A percentile compares a stretch with the other conserved stretches of the same genome.
Evolutionary conservation across 495 filamentous ascomycete genomes (phyloP).

Genomic region (Xylaria bambusicola): DNA sequence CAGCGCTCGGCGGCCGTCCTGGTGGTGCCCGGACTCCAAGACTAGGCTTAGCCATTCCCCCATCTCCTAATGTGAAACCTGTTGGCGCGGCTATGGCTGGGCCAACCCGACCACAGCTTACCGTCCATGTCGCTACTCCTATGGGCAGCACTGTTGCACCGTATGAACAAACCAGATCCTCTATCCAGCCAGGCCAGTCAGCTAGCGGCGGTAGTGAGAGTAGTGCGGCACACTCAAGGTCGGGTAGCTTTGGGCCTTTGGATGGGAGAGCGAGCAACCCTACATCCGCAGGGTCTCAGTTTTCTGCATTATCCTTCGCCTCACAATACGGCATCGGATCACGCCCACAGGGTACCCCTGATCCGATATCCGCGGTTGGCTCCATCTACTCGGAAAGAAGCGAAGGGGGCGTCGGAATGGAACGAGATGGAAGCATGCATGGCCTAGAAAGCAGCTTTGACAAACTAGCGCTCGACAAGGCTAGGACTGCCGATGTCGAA

Average conservation of each 20-base stretch:
- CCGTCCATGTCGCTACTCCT: constrained; percentile 79
- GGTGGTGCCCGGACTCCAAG: constrained; percentile 69
- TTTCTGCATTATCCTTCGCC: constrained; percentile 73
- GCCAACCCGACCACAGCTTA: constrained; percentile 51
- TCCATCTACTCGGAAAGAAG: constrained; percentile 76
- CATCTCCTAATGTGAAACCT: constrained; percentile 76
- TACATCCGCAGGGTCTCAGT: constrained; percentile 79
- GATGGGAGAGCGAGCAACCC: constrained; percentile 74
- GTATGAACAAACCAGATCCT: constrained; percentile 52
- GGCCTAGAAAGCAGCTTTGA: constrained; percentile 67
- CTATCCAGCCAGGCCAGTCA: constrained; percentile 54
- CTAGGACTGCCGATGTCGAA: constrained; percentile 80
- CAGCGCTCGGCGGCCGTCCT: constrained; percentile 74
- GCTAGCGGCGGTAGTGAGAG: constrained; percentile 72
- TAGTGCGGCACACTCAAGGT: constrained; percentile 66
- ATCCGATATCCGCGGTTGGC: constrained; percentile 84
- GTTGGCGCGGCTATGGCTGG: constrained; percentile 48
- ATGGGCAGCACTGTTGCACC: constrained; percentile 73
- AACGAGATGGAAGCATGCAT: constrained; percentile 70
- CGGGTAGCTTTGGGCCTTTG: constrained; percentile 71
- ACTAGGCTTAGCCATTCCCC: constrained; percentile 84
- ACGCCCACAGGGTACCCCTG: constrained; percentile 66
- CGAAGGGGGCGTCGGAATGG: constrained; percentile 66
- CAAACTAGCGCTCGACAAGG: constrained; percentile 75
- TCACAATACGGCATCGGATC: constrained; percentile 62